phyloP scores from a whole-genome alignment of 177 flowering plant species.

The Vitis hybrid region DNA sequence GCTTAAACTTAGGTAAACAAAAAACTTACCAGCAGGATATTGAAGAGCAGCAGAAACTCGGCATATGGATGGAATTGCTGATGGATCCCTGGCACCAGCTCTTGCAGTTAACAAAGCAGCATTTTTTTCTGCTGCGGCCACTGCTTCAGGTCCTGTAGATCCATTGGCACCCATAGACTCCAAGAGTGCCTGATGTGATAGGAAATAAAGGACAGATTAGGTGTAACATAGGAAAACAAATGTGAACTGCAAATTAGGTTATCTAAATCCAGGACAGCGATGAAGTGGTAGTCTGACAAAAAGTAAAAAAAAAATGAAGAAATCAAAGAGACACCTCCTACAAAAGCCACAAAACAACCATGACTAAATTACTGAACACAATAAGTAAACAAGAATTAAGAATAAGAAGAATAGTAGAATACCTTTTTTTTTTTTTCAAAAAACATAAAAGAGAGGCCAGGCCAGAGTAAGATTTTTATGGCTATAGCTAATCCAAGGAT shows the following conservation, averaged over 20 bases:
- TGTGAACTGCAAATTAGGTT: neutral
- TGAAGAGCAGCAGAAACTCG: conserved; percentile 95
- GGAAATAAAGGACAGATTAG: neutral
- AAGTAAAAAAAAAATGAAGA: too few species aligned
- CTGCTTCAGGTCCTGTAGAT: conserved; percentile 84
- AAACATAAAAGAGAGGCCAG: too few species aligned
- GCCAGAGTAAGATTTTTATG: too few species aligned
- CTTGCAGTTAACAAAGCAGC: conserved; percentile 94
- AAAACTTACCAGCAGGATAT: conserved; percentile 75
- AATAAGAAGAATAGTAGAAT: too few species aligned
- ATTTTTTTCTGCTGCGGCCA: conserved; percentile 89
- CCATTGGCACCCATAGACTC: conserved; percentile 86
- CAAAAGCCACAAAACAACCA: too few species aligned
- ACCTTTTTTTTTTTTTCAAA: too few species aligned
- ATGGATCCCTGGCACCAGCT: conserved; percentile 97
- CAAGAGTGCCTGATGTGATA: conserved; percentile 67
- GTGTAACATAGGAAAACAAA: neutral
- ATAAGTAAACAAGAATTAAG: too few species aligned
- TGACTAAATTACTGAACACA: too few species aligned
- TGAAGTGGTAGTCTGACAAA: neutral
- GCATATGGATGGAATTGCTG: conserved; percentile 95
- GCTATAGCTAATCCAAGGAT: too few species aligned
- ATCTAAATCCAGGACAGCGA: neutral
- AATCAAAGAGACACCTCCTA: too few species aligned
- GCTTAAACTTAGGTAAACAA: neutral